Conservation (phyloP, 306 rosid genomes). For the Trifolium pratense region DNA sequence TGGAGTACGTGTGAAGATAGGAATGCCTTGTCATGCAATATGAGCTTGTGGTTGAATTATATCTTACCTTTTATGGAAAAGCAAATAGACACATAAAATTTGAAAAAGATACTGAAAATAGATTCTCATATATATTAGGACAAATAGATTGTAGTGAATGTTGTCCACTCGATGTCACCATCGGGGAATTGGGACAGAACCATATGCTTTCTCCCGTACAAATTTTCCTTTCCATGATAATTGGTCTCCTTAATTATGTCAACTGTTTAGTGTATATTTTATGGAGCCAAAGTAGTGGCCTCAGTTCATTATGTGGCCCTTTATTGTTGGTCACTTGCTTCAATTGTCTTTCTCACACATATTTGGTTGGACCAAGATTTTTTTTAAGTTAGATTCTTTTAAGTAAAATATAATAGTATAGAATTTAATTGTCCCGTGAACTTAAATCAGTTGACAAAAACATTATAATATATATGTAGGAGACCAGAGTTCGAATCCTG, state of each 20-base stretch:
- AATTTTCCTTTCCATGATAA: conserved; percentile 42
- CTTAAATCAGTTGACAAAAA: no score
- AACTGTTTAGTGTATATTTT: conserved; percentile 44
- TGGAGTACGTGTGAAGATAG: conserved; percentile 8
- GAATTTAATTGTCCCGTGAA: no score
- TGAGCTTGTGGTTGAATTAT: conserved; percentile 17
- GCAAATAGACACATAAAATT: neutral
- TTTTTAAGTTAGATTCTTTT: neutral
- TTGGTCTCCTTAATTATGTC: conserved; percentile 59
- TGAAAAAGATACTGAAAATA: conserved; percentile 5
- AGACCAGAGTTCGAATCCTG: no score
- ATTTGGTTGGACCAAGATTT: neutral
- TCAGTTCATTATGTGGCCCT: conserved; percentile 38
- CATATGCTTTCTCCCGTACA: conserved; percentile 51
- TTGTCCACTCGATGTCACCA: conserved; percentile 23
- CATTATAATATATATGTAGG: no score
- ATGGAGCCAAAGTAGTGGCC: conserved; percentile 21
- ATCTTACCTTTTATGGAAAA: conserved; percentile 26
- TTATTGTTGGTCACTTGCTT: conserved; percentile 24
- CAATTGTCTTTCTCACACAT: neutral
- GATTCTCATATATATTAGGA: conserved; percentile 15
- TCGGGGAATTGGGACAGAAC: conserved; percentile 47
- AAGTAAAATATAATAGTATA: neutral
- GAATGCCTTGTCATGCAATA: neutral
- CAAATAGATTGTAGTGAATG: conserved; percentile 12